Conservation (phyloP, 169 alveolate species). For the Plasmodium malariae region DNA sequence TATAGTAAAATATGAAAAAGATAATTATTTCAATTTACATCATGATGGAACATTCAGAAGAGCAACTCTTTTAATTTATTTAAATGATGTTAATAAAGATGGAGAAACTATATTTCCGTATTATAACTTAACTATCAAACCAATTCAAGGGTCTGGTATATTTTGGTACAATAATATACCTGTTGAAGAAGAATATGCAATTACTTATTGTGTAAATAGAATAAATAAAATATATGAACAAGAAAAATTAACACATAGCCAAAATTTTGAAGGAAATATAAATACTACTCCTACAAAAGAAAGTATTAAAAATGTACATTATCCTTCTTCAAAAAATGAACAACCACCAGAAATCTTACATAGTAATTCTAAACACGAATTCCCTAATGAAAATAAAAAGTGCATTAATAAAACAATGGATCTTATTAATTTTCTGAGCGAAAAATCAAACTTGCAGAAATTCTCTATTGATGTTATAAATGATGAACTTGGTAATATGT, state of each 20-base stretch:
- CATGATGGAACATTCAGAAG: slow-evolving; percentile 86
- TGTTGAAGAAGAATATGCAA: slow-evolving; percentile 77
- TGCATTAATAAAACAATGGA: slow-evolving; percentile 28
- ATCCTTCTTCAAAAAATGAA: not conserved
- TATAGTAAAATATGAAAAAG: slow-evolving; percentile 83
- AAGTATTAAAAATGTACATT: not conserved
- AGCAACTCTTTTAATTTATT: slow-evolving; percentile 81
- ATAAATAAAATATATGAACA: slow-evolving; percentile 77
- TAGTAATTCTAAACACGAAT: not conserved
- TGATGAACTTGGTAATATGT: slow-evolving; percentile 54
- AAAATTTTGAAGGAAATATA: not conserved
- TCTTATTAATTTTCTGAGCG: slow-evolving; percentile 24
- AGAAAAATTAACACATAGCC: slow-evolving; percentile 32
- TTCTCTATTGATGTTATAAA: slow-evolving; percentile 43
- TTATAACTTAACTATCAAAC: slow-evolving; percentile 80
- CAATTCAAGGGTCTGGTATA: slow-evolving; percentile 83
- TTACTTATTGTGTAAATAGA: slow-evolving; percentile 80
- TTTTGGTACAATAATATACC: slow-evolving; percentile 83
- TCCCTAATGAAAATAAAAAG: slow-evolving; percentile 3
- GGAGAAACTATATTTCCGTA: slow-evolving; percentile 87
- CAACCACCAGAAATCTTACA: not conserved
- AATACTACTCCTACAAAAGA: not conserved
- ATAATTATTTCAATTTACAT: slow-evolving; percentile 85
- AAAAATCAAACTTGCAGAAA: slow-evolving; percentile 49
- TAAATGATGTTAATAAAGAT: slow-evolving; percentile 85